Conservation (phyloP, 345 rosid genomes). For the Eucalyptus brandiana region DNA sequence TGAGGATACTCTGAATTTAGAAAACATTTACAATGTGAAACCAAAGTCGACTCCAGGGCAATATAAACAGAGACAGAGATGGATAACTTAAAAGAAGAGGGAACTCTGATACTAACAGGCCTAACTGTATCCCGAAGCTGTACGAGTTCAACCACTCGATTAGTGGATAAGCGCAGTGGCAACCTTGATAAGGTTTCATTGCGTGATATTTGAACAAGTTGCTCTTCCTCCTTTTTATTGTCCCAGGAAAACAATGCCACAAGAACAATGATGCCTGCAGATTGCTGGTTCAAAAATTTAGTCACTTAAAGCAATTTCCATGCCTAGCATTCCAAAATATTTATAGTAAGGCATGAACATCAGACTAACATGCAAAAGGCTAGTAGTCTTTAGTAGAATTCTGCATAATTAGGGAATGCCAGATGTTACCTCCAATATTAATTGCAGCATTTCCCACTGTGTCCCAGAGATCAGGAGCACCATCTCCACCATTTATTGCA, state of each 20-base stretch:
- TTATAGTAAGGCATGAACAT: not conserved
- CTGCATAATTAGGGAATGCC: not conserved
- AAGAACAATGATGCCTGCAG: constrained; percentile 72
- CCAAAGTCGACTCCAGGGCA: not conserved
- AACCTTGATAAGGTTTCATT: constrained; percentile 89
- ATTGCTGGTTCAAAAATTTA: constrained; percentile 58
- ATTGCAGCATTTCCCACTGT: constrained; percentile 76
- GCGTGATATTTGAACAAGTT: constrained; percentile 78
- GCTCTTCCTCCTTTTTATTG: constrained; percentile 95
- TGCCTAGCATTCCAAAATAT: not conserved
- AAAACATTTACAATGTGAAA: not conserved
- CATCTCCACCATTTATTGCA: constrained; percentile 67
- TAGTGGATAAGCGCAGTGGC: constrained; percentile 86
- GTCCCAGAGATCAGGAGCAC: constrained; percentile 70
- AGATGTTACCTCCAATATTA: constrained; percentile 69
- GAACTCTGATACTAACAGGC: constrained; percentile 47
- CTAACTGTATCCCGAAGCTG: constrained; percentile 90
- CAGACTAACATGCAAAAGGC: not conserved
- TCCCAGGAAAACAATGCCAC: constrained; percentile 79
- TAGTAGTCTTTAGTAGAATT: not conserved
- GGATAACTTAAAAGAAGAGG: not conserved
- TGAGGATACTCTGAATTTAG: not conserved
- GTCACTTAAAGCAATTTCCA: constrained; percentile 22
- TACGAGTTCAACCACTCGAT: constrained; percentile 87
- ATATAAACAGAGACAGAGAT: not conserved